These are phyloP conservation scores for Fragilaria crotonensis DNA, from an alignment of 108 stramenopile genomes.

Conservation along the genomic window DNA sequence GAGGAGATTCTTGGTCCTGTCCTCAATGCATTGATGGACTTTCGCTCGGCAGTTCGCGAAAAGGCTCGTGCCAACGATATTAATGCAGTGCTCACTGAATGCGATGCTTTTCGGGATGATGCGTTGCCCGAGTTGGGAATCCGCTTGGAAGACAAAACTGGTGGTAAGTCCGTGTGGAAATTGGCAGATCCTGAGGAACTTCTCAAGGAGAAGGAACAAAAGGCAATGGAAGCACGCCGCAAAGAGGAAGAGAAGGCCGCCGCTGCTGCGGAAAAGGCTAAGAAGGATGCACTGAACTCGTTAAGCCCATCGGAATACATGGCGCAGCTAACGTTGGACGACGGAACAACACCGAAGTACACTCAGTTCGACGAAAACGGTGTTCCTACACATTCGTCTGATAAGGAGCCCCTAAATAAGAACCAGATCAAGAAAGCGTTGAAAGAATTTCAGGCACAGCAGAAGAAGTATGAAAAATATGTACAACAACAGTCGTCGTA, in stretches of 20 bases:
- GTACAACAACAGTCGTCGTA: constrained; percentile 3
- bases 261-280: constrained; percentile 48
- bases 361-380: constrained; percentile 51
- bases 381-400: constrained; percentile 33
- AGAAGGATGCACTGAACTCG: constrained; percentile 31
- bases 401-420: constrained; percentile 35
- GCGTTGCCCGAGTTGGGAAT: constrained; percentile 80
- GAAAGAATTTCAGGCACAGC: constrained; percentile 39
- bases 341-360: constrained; percentile 30
- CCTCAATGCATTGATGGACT: constrained; percentile 78
- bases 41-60: constrained; percentile 75
- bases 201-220: constrained; percentile 66
- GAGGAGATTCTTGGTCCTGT: constrained; percentile 59
- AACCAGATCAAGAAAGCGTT: constrained; percentile 36
- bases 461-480: constrained; percentile 35
- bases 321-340: constrained; percentile 17
- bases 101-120: constrained; percentile 91
- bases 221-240: constrained; percentile 36
- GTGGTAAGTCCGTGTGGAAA: constrained; percentile 78
- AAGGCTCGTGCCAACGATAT: constrained; percentile 45
- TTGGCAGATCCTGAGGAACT: constrained; percentile 83
- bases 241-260: constrained; percentile 36
- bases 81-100: constrained; percentile 49
- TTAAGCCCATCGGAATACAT: constrained; percentile 25
- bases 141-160: constrained; percentile 87